Evolutionary conservation across 176 grass and related monocot species (phyloP).

Genomic region (Oryza coarctata): DNA sequence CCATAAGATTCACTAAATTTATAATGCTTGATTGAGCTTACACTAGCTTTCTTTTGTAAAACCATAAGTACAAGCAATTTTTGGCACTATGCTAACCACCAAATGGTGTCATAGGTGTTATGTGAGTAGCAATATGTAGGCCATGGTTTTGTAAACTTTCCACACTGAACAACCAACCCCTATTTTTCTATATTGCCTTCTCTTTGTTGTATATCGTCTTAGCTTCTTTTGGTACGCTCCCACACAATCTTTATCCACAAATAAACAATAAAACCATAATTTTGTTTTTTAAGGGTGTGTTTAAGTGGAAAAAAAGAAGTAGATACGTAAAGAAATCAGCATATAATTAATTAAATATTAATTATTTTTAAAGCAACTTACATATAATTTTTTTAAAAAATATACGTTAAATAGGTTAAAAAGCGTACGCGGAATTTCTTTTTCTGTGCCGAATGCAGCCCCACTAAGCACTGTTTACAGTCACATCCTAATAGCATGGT

Average conservation of each 20-base stretch:
- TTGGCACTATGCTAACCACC: slow-evolving; percentile 40
- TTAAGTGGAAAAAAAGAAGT: too few relatives aligned
- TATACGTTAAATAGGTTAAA: too few relatives aligned
- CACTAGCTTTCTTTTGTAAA: slow-evolving; percentile 26
- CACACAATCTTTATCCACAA: slow-evolving; percentile 23
- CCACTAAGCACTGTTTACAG: slow-evolving; percentile 1
- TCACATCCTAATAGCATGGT: slow-evolving; percentile 48
- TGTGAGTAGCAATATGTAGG: slow-evolving; percentile 38
- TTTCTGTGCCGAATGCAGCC: too few relatives aligned
- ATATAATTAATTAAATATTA: too few relatives aligned
- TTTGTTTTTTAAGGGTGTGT: too few relatives aligned
- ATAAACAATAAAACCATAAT: not conserved
- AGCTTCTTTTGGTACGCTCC: slow-evolving; percentile 40
- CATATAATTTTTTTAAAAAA: too few relatives aligned
- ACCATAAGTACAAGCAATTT: slow-evolving; percentile 18
- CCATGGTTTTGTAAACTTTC: slow-evolving; percentile 16
- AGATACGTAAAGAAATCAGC: too few relatives aligned
- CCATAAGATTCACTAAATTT: slow-evolving; percentile 52
- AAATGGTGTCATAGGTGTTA: slow-evolving; percentile 54
- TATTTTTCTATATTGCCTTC: not conserved
- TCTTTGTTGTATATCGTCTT: too few relatives aligned
- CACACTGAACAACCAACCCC: slow-evolving; percentile 32
- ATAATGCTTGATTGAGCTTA: slow-evolving; percentile 44
- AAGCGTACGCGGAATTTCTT: too few relatives aligned
- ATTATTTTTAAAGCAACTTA: too few relatives aligned